Conservation (phyloP, 441 rosid genomes). For the Aquilaria agallochum region DNA sequence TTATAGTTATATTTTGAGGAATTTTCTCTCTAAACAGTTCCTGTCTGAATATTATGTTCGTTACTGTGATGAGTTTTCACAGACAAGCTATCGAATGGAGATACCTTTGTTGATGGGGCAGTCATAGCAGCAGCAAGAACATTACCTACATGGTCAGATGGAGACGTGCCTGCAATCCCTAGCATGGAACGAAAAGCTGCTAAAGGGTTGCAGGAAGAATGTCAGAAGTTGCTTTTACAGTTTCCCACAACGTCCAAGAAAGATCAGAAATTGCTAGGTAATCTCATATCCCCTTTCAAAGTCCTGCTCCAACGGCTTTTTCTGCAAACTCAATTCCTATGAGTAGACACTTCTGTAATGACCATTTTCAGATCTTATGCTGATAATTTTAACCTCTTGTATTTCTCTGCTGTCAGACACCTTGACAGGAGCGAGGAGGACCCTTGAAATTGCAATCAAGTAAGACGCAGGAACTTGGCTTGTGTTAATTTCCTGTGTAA, state of each 20-base stretch:
- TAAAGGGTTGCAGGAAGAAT: constrained; percentile 77
- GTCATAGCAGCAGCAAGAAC: constrained; percentile 88
- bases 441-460: constrained; percentile 61
- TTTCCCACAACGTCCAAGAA: constrained; percentile 66
- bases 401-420: constrained; percentile 40
- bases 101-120: constrained; percentile 76
- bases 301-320: too few species aligned
- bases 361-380: background rate
- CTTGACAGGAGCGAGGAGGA: constrained; percentile 44
- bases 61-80: constrained; percentile 9
- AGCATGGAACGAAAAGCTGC: constrained; percentile 71
- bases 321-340: too few species aligned
- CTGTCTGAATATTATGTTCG: background rate
- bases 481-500: too few species aligned
- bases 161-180: constrained; percentile 74
- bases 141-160: constrained; percentile 83
- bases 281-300: background rate
- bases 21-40: background rate
- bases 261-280: constrained; percentile 77
- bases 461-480: constrained; percentile 17
- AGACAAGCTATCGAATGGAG: constrained; percentile 44
- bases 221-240: constrained; percentile 57
- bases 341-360: too few species aligned
- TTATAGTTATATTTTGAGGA: background rate
- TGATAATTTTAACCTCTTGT: constrained; percentile 5